Percentiles rank a stretch among this genome's conserved stretches.
phyloP scores from a whole-genome alignment of 768 basidiomycete genomes.

The Mycena vitilis region DNA sequence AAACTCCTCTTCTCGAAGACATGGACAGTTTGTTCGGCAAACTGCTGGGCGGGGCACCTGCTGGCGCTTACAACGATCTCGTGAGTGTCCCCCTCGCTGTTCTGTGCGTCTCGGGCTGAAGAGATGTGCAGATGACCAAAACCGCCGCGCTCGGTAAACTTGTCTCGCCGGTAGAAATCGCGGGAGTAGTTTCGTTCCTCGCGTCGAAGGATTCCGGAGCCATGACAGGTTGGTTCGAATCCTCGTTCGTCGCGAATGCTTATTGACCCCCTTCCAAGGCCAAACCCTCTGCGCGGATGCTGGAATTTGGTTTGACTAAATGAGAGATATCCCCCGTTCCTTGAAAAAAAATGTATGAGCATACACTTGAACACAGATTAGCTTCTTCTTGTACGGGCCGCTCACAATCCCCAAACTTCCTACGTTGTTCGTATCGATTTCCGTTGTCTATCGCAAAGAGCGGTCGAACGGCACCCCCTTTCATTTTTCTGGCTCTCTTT shows the following conservation, averaged over 20 bases:
- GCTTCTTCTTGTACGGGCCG: too few relatives aligned
- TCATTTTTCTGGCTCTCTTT: too few relatives aligned
- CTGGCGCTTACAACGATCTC: slow-evolving; percentile 3
- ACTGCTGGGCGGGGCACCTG: slow-evolving; percentile 2
- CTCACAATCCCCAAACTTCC: too few relatives aligned
- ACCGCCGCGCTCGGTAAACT: neutral
- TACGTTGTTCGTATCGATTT: too few relatives aligned
- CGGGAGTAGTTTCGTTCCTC: slow-evolving; percentile 20
- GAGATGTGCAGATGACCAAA: slow-evolving; percentile 1
- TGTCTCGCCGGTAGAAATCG: neutral
- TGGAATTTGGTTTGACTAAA: slow-evolving; percentile 21
- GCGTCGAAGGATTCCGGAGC: slow-evolving; percentile 14
- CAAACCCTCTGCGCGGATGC: slow-evolving; percentile 18
- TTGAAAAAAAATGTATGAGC: too few relatives aligned
- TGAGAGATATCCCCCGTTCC: too few relatives aligned
- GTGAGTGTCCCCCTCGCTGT: neutral
- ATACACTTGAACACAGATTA: too few relatives aligned
- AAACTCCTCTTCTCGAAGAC: slow-evolving; percentile 19
- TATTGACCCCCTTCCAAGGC: too few relatives aligned
- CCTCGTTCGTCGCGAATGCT: too few relatives aligned
- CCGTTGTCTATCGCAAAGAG: too few relatives aligned
- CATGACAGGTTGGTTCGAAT: slow-evolving; percentile 18
- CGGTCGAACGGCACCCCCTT: too few relatives aligned
- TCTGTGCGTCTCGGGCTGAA: neutral
- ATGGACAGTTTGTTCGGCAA: slow-evolving; percentile 14